A percentile compares a stretch with the other conserved stretches of the same genome.
phyloP scores from a whole-genome alignment of 306 rosid genomes.

The Cucumis hystrix region DNA sequence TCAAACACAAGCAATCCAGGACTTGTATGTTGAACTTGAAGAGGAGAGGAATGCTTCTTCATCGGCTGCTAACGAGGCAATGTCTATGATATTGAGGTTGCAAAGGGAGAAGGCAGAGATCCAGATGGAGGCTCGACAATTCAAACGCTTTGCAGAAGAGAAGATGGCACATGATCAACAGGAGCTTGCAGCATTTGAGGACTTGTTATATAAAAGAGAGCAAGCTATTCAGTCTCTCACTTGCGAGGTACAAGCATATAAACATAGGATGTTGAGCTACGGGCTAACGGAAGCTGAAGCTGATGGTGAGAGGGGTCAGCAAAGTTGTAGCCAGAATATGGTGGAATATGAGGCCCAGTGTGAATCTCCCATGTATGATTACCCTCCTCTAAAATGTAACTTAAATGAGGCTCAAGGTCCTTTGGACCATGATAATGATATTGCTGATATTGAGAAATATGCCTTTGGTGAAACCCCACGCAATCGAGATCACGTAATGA shows the following conservation, averaged over 20 bases:
- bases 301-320: constrained; percentile 27
- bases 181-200: constrained; percentile 63
- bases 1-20: constrained; percentile 66
- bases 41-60: constrained; percentile 95
- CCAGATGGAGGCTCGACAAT: constrained; percentile 95
- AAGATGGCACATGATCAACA: constrained; percentile 84
- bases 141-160: constrained; percentile 83
- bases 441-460: constrained; percentile 68
- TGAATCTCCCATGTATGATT: constrained; percentile 50
- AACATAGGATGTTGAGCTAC: constrained; percentile 82
- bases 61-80: constrained; percentile 93
- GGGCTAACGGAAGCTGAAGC: constrained; percentile 70
- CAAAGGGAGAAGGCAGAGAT: constrained; percentile 98
- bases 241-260: constrained; percentile 89
- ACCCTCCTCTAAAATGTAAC: constrained; percentile 82
- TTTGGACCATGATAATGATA: constrained; percentile 41
- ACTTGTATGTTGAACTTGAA: constrained; percentile 66
- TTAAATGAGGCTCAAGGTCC: constrained; percentile 30
- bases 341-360: constrained; percentile 32
- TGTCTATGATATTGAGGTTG: constrained; percentile 95
- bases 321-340: constrained; percentile 9
- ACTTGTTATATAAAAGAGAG: constrained; percentile 82
- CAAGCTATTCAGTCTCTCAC: constrained; percentile 79
- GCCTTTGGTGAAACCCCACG: constrained; percentile 81
- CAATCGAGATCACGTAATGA: constrained; percentile 40